Percentiles rank a stretch among this genome's conserved stretches.
phyloP scores from a whole-genome alignment of 495 filamentous ascomycete species.

The Aspergillus panamensis region DNA sequence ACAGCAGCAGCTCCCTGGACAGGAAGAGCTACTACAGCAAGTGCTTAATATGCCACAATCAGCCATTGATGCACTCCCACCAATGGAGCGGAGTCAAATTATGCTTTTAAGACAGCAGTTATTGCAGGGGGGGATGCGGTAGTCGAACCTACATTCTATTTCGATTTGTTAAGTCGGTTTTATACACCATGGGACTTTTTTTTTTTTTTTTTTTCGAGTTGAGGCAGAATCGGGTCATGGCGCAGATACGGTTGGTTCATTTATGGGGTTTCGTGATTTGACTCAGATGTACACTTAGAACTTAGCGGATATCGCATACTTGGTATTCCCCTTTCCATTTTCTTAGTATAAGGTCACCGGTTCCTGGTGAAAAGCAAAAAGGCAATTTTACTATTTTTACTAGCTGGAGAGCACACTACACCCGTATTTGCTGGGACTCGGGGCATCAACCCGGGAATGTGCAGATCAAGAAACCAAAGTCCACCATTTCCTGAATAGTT shows the following conservation, averaged over 20 bases:
- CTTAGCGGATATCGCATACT: conserved; percentile 15
- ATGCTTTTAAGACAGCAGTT: conserved; percentile 62
- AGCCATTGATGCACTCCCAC: conserved; percentile 70
- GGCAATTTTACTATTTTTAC: background rate
- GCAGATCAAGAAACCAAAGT: too few relatives aligned
- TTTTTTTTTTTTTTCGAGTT: background rate
- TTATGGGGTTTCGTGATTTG: conserved; percentile 10
- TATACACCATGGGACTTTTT: conserved; percentile 8
- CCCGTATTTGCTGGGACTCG: too few relatives aligned
- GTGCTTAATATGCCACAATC: conserved; percentile 72
- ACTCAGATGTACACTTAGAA: conserved; percentile 20
- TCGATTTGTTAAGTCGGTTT: conserved; percentile 4
- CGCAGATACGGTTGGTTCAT: conserved; percentile 15
- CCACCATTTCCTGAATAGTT: background rate
- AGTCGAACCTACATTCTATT: conserved; percentile 7
- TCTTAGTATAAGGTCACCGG: background rate
- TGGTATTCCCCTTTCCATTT: conserved; percentile 7
- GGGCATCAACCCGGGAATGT: background rate
- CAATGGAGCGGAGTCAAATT: conserved; percentile 70
- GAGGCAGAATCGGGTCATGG: conserved; percentile 11
- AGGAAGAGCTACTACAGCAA: conserved; percentile 67
- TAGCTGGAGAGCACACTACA: too few relatives aligned
- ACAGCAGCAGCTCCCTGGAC: conserved; percentile 46
- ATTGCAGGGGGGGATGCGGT: conserved; percentile 46
- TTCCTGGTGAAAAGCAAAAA: background rate